Percentiles rank a stretch among this genome's conserved stretches.
Conservation (phyloP, 495 filamentous ascomycete species). For the Penicillium canescens region DNA sequence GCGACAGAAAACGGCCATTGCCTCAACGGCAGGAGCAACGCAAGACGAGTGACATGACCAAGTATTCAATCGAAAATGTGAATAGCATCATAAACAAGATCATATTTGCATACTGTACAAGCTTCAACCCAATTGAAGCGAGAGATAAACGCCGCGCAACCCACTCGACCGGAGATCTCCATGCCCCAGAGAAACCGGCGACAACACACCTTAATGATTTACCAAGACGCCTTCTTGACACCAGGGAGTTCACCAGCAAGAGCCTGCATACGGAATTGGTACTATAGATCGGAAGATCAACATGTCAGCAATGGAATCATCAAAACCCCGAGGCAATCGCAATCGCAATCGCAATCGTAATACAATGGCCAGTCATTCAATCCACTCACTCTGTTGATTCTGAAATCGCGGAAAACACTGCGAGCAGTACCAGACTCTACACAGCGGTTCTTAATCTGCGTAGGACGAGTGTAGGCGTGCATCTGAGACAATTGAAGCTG, state of each 20-base stretch:
- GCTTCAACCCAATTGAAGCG: constrained; percentile 20
- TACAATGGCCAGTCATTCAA: background rate
- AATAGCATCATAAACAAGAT: background rate
- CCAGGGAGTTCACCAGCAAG: constrained; percentile 86
- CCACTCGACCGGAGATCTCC: constrained; percentile 21
- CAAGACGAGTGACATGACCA: too few species aligned
- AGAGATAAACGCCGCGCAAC: constrained; percentile 34
- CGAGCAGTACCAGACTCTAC: constrained; percentile 82
- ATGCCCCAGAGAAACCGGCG: constrained; percentile 8
- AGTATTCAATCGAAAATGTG: too few species aligned
- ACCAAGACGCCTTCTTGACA: constrained; percentile 97
- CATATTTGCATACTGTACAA: constrained; percentile 37
- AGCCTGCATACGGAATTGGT: constrained; percentile 87
- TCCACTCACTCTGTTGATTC: constrained; percentile 78
- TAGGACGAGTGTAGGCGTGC: constrained; percentile 90
- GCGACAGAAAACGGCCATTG: too few species aligned
- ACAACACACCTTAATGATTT: constrained; percentile 7
- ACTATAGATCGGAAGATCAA: constrained; percentile 51
- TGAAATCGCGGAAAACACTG: constrained; percentile 86
- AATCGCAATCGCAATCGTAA: background rate
- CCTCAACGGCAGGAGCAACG: too few species aligned
- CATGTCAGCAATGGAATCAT: constrained; percentile 23
- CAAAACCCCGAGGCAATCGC: background rate
- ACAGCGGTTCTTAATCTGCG: constrained; percentile 92
- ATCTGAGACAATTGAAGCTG: constrained; percentile 91